phyloP scores from a whole-genome alignment of 768 basidiomycete species.

The Lentinus brumalis region DNA sequence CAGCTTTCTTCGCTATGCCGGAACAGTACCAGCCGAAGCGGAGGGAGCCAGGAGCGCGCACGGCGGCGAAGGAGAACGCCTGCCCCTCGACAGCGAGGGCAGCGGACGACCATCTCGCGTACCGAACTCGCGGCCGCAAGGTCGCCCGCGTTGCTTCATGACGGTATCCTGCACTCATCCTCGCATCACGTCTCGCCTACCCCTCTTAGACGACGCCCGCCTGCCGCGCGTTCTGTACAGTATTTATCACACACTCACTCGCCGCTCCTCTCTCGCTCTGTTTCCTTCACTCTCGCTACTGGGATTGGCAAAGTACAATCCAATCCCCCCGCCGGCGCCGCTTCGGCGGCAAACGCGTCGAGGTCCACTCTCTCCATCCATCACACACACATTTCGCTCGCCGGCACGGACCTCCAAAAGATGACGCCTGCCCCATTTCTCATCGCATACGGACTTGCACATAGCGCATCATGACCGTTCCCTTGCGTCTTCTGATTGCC shows the following conservation, averaged over 20 bases:
- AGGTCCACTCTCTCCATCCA: constrained; percentile 8
- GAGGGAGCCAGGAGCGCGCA: constrained; percentile 8
- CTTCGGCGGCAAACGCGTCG: constrained; percentile 8
- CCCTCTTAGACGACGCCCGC: constrained; percentile 18
- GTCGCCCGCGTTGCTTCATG: constrained; percentile 40
- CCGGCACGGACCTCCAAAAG: constrained; percentile 24
- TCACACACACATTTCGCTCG: neutral
- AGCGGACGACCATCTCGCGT: constrained; percentile 36
- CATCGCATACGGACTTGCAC: constrained; percentile 26
- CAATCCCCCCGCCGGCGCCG: constrained; percentile 21
- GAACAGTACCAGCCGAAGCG: constrained; percentile 21
- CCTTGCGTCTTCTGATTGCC: constrained; percentile 11
- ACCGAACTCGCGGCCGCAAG: constrained; percentile 46
- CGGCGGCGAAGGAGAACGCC: constrained; percentile 15
- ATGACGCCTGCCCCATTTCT: constrained; percentile 12
- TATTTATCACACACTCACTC: constrained; percentile 17
- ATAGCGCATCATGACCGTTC: constrained; percentile 23
- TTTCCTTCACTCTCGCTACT: constrained; percentile 16
- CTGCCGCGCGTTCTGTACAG: constrained; percentile 18
- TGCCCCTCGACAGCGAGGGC: constrained; percentile 1
- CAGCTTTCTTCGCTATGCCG: constrained; percentile 18
- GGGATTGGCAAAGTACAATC: constrained; percentile 23
- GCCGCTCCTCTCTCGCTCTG: constrained; percentile 3
- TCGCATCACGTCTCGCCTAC: constrained; percentile 12
- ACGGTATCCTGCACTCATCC: constrained; percentile 10